Evolutionary conservation across 352 stramenopile genomes (phyloP), one percentile per base, ranked within the genome.

Genomic region (Phytopythium sindhum): DNA sequence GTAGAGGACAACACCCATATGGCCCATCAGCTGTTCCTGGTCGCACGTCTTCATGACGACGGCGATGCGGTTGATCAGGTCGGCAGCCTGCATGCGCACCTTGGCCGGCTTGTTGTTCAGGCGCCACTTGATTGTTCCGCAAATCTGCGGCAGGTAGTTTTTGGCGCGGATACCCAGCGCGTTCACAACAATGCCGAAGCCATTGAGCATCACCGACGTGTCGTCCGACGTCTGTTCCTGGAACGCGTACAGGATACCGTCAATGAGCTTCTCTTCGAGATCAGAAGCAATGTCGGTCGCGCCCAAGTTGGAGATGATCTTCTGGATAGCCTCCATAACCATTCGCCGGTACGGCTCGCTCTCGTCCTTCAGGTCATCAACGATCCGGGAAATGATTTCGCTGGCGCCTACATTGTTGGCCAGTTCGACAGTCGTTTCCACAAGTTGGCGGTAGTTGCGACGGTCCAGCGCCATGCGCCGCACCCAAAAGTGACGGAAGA

Each of bases 401-500:
- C 93, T 97, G 33, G 92, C 97, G n/a, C 97, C 98, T n/a, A 99
- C 96, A 70, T 99, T 99, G 72, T 99, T 99, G 3, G 97, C 97
- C 12, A 99, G 72, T 65, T 99, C 97, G 44, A 99, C 97, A 0
- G 98, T 99, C 31, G 97, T 99, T 62, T 99, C 97, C 60, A 99
- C 96, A 5, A 99, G 81, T 74, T 99, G 97, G 14, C 97, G 98
- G 74, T 99, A 98, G 79, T 99, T 99, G 48, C 97, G 84, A 28
- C 95, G 77, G 73, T 99, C 97, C 29, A 99, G 77, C 5, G 97
- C 97, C 95, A 99, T 99, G 23, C 97, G 81, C 7, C 98, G 89
- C 53, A 99, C 98, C 98, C 97, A 99, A 72, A 99, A 99, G 68
- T 98, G 97, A 7, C 87, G 73, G 81, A 99, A 99, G 75, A 99